Conservation (phyloP, 768 basidiomycete genomes). For the Candolleomyces eurysporus region DNA sequence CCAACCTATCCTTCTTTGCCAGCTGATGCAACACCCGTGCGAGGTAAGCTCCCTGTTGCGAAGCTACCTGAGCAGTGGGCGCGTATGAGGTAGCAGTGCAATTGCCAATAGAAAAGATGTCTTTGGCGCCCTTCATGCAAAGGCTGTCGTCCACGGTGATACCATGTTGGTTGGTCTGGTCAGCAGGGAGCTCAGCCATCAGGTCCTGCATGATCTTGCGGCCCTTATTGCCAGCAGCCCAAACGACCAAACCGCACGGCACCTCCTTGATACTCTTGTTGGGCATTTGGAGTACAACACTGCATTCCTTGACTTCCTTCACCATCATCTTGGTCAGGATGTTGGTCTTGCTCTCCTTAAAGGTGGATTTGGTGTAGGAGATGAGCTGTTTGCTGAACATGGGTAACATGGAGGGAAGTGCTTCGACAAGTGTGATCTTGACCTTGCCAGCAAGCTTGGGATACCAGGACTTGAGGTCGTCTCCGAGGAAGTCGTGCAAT, state of each 20-base stretch:
- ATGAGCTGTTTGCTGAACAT: slow-evolving; percentile 94
- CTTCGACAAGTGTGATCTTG: slow-evolving; percentile 93
- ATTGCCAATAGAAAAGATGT: slow-evolving; percentile 91
- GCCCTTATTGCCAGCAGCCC: slow-evolving; percentile 79
- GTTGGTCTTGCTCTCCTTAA: slow-evolving; percentile 97
- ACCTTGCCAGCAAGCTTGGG: slow-evolving; percentile 89
- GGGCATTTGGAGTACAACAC: slow-evolving; percentile 88
- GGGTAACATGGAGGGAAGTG: slow-evolving; percentile 92
- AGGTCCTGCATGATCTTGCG: slow-evolving; percentile 51
- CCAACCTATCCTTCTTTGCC: slow-evolving; percentile 68
- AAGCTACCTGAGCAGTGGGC: slow-evolving; percentile 95
- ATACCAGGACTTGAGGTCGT: slow-evolving; percentile 89
- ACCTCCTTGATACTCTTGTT: slow-evolving; percentile 84
- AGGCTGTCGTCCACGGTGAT: slow-evolving; percentile 87
- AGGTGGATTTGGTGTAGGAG: slow-evolving; percentile 91
- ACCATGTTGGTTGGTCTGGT: slow-evolving; percentile 86
- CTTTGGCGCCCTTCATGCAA: slow-evolving; percentile 74
- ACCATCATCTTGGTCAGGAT: slow-evolving; percentile 99
- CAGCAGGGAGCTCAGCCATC: slow-evolving; percentile 62
- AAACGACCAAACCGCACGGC: slow-evolving; percentile 92
- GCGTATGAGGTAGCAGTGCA: slow-evolving; percentile 93
- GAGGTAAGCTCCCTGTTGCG: slow-evolving; percentile 92
- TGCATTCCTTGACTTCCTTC: slow-evolving; percentile 84
- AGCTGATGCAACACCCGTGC: slow-evolving; percentile 77
- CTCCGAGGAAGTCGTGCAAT: slow-evolving; percentile 85